These are phyloP conservation scores for Fusarium udum DNA, from an alignment of 2,329 filamentous ascomycete species.

Conservation along the genomic window DNA sequence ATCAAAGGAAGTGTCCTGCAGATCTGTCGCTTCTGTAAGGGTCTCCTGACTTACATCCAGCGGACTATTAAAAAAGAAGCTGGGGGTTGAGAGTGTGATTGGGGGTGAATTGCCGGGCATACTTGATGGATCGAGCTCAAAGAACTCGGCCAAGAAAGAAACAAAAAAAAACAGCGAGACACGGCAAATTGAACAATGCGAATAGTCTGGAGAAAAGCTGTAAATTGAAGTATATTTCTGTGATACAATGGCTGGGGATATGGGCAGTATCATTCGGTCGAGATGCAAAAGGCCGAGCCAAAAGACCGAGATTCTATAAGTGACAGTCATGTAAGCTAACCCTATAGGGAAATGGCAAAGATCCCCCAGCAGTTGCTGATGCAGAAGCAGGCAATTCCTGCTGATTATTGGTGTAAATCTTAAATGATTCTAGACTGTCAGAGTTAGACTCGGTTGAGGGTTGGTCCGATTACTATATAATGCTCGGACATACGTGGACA, in stretches of 20 bases:
- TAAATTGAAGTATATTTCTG: not conserved
- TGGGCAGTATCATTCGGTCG: not conserved
- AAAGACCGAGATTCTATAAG: conserved; percentile 25
- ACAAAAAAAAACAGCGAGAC: conserved; percentile 8
- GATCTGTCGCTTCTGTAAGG: not conserved
- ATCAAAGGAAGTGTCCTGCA: conserved; percentile 2
- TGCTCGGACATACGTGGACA: not conserved
- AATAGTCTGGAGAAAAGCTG: not conserved
- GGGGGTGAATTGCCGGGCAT: conserved; percentile 14
- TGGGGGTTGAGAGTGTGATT: conserved; percentile 18
- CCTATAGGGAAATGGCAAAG: not conserved
- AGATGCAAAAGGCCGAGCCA: conserved; percentile 27
- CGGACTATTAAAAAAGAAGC: conserved; percentile 29
- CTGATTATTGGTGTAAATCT: not conserved
- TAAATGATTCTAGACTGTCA: not conserved
- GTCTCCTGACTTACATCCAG: conserved; percentile 13
- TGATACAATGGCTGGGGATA: not conserved
- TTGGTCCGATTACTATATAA: conserved; percentile 8
- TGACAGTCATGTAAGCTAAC: conserved; percentile 4
- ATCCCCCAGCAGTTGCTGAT: not conserved
- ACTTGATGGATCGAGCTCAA: not conserved
- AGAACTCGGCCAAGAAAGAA: not conserved
- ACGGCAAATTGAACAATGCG: conserved; percentile 14
- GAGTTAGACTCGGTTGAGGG: conserved; percentile 19
- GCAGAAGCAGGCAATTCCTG: not conserved